Conservation (phyloP, 257 asterid species). For the Plantago elongata region DNA sequence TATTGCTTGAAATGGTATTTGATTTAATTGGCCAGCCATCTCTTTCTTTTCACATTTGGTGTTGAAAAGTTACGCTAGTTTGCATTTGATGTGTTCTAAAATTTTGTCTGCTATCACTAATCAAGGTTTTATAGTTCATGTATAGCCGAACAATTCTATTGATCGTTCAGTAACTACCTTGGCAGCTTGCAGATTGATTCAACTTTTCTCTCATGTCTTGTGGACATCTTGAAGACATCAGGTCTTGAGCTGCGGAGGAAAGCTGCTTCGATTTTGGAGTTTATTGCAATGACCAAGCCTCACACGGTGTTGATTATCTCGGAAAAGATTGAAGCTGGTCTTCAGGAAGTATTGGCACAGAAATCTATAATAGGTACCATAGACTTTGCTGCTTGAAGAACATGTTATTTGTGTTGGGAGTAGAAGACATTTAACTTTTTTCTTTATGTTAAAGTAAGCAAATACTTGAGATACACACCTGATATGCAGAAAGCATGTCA, state of each 20-base stretch:
- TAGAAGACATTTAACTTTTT: neutral
- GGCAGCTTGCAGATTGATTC: conserved; percentile 53
- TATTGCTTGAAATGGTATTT: neutral
- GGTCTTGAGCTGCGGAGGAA: conserved; percentile 59
- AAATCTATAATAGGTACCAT: conserved; percentile 49
- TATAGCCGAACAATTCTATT: neutral
- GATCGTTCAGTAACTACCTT: conserved; percentile 17
- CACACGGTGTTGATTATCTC: conserved; percentile 41
- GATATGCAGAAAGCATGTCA: neutral
- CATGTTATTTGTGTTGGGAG: neutral
- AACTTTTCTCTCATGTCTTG: conserved; percentile 46
- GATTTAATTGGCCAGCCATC: neutral
- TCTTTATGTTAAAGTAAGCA: neutral
- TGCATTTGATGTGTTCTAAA: too few relatives aligned
- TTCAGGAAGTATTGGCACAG: conserved; percentile 55
- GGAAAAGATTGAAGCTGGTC: conserved; percentile 50
- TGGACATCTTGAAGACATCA: conserved; percentile 58
- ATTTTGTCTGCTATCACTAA: neutral
- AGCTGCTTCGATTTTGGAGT: conserved; percentile 76
- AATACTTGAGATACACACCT: neutral
- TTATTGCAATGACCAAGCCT: conserved; percentile 33
- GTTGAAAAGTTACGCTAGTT: too few relatives aligned
- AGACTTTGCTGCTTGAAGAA: neutral
- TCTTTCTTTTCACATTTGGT: neutral
- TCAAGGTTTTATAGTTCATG: neutral